Base-by-base conservation (phyloP, 495 filamentous ascomycete species). In the Aspergillus kassunensis region DNA sequence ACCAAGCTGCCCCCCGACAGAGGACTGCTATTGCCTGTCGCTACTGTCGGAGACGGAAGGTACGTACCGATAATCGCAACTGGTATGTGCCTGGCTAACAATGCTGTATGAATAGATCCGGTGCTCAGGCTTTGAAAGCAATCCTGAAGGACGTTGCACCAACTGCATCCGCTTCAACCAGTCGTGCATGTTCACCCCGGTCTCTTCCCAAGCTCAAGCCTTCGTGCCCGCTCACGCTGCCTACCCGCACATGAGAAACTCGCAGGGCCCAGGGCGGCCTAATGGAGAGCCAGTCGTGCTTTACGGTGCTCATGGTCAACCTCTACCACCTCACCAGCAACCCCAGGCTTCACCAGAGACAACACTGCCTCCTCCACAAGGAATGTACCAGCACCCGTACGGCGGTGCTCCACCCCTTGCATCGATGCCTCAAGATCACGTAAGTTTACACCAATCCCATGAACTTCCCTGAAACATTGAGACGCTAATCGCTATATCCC, bases 171-270 rank as follows among this genome's bases (percentile, higher is more conserved):
- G 88, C 37, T 91, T 91, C 69, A 84, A 86, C 50, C 88, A 91
- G 66, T 86, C 90, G 64, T 91, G 88, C 70, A 83, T 91, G 70
- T 91, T 91, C 72, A 91, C 87, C 4, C 88, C 88, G 0, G 88
- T 91, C 20, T 89, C 86, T 7, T 87, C 87, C 3, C 88, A 91
- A 66, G 80, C 88, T 21, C 88, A 90, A 66, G 88, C 88, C 8
- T 91, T 91, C 63, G 88, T 91, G 24, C 88, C 88, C 6, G 88
- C 87, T 19, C 88, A 90, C 61, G 80, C 85, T 18, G 83, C 80
- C 43, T 87, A 85, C 53, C 82, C 83, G 25, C 73, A 83, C 59
- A 62, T 86, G 64, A 74, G 78, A 41, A 77, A 78, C 55, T 65
- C 67, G 44, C 75, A 69, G 49, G 65, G 64, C 41, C 70, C 69